A percentile compares a stretch with the other conserved stretches of the same genome.
phyloP scores from a whole-genome alignment of 2,329 filamentous ascomycete genomes.

The Sphaceloma murrayae region DNA sequence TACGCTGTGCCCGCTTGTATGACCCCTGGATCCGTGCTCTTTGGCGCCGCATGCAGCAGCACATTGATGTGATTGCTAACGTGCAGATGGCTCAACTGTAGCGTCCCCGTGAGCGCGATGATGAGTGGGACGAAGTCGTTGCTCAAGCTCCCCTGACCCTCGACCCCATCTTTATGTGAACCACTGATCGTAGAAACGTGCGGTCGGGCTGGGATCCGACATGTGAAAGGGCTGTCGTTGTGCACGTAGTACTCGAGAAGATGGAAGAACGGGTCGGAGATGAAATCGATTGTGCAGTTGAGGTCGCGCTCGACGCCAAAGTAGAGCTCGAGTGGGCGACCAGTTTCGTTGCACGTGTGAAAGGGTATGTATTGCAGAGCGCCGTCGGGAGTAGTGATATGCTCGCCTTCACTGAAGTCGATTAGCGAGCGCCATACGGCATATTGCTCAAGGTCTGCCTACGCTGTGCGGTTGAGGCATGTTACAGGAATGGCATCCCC shows the following conservation, averaged over 20 bases:
- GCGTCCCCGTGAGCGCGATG: conserved; percentile 77
- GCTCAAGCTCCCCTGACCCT: conserved; percentile 31
- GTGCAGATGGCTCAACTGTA: conserved; percentile 84
- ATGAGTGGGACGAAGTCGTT: conserved; percentile 66
- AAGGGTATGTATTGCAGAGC: conserved; percentile 90
- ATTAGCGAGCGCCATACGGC: too few species aligned
- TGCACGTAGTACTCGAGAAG: conserved; percentile 96
- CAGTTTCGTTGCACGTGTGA: conserved; percentile 80
- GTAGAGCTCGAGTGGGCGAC: conserved; percentile 67
- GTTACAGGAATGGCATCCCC: conserved; percentile 43
- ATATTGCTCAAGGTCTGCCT: conserved; percentile 25
- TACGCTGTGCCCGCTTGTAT: conserved; percentile 84
- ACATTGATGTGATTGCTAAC: conserved; percentile 85
- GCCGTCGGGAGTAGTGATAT: conserved; percentile 64
- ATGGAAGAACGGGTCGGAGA: conserved; percentile 74
- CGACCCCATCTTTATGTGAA: conserved; percentile 23
- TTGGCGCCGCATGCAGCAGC: conserved; percentile 61
- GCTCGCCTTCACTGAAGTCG: neutral
- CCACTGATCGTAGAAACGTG: conserved; percentile 33
- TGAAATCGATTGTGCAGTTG: conserved; percentile 72
- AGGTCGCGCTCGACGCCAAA: conserved; percentile 75
- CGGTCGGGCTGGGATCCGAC: conserved; percentile 76
- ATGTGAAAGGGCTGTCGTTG: conserved; percentile 85
- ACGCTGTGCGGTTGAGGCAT: conserved; percentile 46
- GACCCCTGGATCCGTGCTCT: conserved; percentile 51